Conservation (phyloP, 2,329 filamentous ascomycete species). For the Calonectria multiphialidica region DNA sequence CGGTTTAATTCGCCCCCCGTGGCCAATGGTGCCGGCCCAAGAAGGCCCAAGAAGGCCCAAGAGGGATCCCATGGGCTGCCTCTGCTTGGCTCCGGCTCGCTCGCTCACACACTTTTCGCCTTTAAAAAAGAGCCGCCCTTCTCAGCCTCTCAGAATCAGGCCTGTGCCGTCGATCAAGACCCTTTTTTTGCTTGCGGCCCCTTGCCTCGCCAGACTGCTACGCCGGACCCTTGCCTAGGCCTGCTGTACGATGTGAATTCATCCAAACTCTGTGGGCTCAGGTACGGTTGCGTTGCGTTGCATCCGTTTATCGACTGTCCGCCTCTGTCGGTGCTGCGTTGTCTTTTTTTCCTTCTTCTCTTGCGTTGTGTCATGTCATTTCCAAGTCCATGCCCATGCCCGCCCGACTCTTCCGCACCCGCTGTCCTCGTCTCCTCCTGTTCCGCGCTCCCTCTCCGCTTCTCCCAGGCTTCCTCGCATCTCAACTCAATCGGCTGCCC, state of each 20-base stretch:
- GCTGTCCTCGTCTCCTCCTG: not conserved
- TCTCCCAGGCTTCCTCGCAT: not conserved
- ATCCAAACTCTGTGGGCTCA: slow-evolving; percentile 10
- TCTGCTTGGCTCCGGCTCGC: slow-evolving; percentile 3
- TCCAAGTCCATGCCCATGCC: slow-evolving; percentile 2
- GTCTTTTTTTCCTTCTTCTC: not conserved
- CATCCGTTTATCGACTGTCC: not conserved
- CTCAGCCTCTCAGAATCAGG: slow-evolving; percentile 20
- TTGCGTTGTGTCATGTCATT: slow-evolving; percentile 15
- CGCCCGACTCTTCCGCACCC: not conserved
- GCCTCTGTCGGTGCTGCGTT: slow-evolving; percentile 10
- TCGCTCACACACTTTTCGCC: not conserved
- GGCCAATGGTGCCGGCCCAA: slow-evolving; percentile 1
- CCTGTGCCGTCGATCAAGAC: slow-evolving; percentile 14
- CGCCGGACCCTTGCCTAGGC: not conserved
- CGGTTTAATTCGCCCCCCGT: not conserved
- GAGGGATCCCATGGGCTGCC: slow-evolving; percentile 14
- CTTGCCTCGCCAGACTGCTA: not conserved
- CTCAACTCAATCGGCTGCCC: slow-evolving; percentile 5
- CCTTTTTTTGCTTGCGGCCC: slow-evolving; percentile 6
- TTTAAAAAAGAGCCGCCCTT: slow-evolving; percentile 16
- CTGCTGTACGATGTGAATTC: slow-evolving; percentile 10
- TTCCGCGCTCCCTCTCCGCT: not conserved
- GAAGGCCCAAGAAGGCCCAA: not conserved
- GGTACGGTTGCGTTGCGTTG: slow-evolving; percentile 5